Percentiles rank a stretch among this genome's conserved stretches.
These are phyloP conservation scores for Orbilia blumenaviensis DNA, from an alignment of 2,329 filamentous ascomycete species.

Conservation along the genomic window DNA sequence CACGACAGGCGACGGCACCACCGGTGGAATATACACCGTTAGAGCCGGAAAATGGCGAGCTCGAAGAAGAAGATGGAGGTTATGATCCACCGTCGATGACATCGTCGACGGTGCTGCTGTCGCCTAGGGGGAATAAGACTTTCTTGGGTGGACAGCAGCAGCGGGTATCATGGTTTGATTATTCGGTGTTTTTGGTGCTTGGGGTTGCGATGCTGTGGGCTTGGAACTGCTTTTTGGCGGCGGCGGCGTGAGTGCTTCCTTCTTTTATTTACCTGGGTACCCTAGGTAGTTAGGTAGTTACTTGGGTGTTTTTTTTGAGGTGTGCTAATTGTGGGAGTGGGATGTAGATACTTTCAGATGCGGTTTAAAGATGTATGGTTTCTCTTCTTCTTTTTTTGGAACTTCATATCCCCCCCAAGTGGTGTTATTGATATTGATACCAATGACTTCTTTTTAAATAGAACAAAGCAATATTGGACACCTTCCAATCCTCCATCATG, in stretches of 20 bases:
- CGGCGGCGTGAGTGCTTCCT: conserved; percentile 16
- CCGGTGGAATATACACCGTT: conserved; percentile 37
- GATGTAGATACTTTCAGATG: conserved; percentile 76
- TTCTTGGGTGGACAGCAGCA: conserved; percentile 62
- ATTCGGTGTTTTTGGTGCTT: conserved; percentile 81
- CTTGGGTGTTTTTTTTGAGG: too few relatives aligned
- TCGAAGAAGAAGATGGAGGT: conserved; percentile 13
- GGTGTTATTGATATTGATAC: too few relatives aligned
- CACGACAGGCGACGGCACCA: conserved; percentile 14
- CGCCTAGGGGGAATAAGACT: conserved; percentile 57
- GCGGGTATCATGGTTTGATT: conserved; percentile 85
- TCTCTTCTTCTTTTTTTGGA: too few relatives aligned
- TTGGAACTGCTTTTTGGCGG: conserved; percentile 69
- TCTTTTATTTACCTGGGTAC: too few relatives aligned
- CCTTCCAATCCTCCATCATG: conserved; percentile 90
- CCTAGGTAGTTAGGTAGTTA: too few relatives aligned
- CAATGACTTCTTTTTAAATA: too few relatives aligned
- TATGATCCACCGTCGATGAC: conserved; percentile 54
- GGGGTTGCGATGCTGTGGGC: conserved; percentile 97
- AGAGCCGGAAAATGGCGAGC: conserved; percentile 17
- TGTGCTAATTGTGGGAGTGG: conserved; percentile 15
- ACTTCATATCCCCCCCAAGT: too few relatives aligned
- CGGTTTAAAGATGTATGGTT: conserved; percentile 72
- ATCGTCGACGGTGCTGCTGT: conserved; percentile 57
- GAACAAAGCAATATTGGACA: conserved; percentile 74